Evolutionary conservation across 2,329 filamentous ascomycete genomes (phyloP).

Genomic region (Fusarium sp.): DNA sequence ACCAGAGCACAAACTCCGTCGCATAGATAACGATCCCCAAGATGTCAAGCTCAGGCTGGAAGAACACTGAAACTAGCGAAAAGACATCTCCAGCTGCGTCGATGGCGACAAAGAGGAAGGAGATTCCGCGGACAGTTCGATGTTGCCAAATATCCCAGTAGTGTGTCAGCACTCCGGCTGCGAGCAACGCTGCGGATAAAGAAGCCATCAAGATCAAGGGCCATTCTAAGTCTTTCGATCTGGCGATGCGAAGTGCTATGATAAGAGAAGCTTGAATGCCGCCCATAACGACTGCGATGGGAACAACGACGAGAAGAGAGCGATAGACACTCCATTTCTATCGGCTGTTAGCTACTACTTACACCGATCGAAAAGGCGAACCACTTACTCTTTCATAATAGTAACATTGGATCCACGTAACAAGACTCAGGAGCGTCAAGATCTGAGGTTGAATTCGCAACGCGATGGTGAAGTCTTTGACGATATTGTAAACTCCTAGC

Average conservation of each 20-base stretch:
- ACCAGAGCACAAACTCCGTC: constrained; percentile 73
- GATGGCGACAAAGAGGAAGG: constrained; percentile 76
- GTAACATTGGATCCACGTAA: constrained; percentile 58
- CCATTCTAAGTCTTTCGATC: constrained; percentile 63
- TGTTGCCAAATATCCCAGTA: constrained; percentile 77
- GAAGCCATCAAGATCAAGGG: constrained; percentile 74
- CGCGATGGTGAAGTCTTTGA: constrained; percentile 55
- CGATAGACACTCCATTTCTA: constrained; percentile 64
- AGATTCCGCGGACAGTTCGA: constrained; percentile 75
- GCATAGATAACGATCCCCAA: constrained; percentile 75
- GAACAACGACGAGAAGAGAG: constrained; percentile 60
- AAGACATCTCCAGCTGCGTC: constrained; percentile 76
- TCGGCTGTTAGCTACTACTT: constrained; percentile 2
- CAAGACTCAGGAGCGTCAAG: constrained; percentile 55
- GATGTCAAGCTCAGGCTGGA: constrained; percentile 67
- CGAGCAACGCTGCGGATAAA: constrained; percentile 70
- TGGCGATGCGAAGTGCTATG: constrained; percentile 63
- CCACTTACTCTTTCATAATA: constrained; percentile 54
- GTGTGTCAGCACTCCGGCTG: constrained; percentile 73
- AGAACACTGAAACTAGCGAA: constrained; percentile 72
- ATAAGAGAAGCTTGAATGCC: constrained; percentile 69
- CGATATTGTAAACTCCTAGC: constrained; percentile 65
- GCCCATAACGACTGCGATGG: constrained; percentile 67
- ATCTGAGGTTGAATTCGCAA: constrained; percentile 58
- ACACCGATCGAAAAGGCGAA: rapidly evolving